Evolutionary conservation across 192 early-diverging fungal species (phyloP).

Genomic region (Pilaira anomala): DNA sequence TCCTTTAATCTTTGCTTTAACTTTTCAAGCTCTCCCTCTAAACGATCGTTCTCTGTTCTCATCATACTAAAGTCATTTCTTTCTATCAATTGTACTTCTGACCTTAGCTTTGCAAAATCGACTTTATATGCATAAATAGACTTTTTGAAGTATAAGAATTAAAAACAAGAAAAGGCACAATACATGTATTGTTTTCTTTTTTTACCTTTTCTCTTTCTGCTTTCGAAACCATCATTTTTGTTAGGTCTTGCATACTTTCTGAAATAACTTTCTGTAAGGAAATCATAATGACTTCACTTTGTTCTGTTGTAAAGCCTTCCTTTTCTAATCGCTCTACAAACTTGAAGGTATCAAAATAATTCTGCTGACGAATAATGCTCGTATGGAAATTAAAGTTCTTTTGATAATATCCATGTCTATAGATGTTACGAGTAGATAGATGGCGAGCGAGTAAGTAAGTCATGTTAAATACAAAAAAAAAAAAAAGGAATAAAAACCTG

Average conservation of each 20-base stretch:
- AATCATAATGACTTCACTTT: conserved; percentile 74
- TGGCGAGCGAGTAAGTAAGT: no score
- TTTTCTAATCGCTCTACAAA: conserved; percentile 69
- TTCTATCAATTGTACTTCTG: conserved; percentile 83
- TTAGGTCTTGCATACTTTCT: conserved; percentile 65
- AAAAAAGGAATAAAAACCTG: no score
- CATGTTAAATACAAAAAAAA: no score
- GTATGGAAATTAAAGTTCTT: background rate
- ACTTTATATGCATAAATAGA: conserved; percentile 82
- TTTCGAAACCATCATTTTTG: conserved; percentile 70
- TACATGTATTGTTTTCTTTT: background rate
- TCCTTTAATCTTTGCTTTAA: conserved; percentile 75
- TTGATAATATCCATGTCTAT: no score
- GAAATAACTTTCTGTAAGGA: conserved; percentile 66
- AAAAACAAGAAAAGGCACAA: background rate
- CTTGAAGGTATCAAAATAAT: conserved; percentile 81
- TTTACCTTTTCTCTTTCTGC: conserved; percentile 73
- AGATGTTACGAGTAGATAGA: no score
- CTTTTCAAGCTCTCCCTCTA: conserved; percentile 79
- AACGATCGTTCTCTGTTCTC: conserved; percentile 75
- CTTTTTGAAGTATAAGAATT: conserved; percentile 32
- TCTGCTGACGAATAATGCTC: conserved; percentile 3
- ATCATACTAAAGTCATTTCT: conserved; percentile 85
- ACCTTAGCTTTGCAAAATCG: conserved; percentile 85
- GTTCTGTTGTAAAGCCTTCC: conserved; percentile 67